Conservation (phyloP, 768 basidiomycete species). For the Crassisporium funariophilum region DNA sequence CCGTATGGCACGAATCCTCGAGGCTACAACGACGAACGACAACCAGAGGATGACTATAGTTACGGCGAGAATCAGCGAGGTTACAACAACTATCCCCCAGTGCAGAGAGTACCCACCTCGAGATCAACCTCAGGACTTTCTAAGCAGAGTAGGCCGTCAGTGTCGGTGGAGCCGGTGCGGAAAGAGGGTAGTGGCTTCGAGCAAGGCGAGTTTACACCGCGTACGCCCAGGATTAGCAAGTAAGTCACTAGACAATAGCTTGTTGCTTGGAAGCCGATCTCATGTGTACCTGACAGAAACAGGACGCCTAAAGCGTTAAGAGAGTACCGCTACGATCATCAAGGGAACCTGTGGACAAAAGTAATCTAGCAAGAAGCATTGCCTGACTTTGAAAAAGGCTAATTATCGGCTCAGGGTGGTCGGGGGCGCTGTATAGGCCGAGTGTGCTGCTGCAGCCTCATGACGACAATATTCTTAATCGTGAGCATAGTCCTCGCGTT, state of each 20-base stretch:
- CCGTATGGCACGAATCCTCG: constrained; percentile 26
- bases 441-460: constrained; percentile 75
- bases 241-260: constrained; percentile 11
- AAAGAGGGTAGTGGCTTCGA: constrained; percentile 43
- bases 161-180: constrained; percentile 18
- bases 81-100: constrained; percentile 28
- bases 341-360: constrained; percentile 71
- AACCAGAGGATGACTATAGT: constrained; percentile 16
- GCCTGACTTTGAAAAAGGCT: no score
- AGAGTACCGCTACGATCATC: constrained; percentile 56
- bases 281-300: constrained; percentile 6
- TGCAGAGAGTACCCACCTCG: constrained; percentile 20
- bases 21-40: constrained; percentile 42
- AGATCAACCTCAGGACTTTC: constrained; percentile 16
- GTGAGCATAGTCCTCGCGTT: constrained; percentile 67
- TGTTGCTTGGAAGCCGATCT: background rate
- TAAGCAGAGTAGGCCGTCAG: constrained; percentile 16
- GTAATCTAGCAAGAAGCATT: constrained; percentile 34
- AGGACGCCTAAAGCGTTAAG: constrained; percentile 46
- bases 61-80: constrained; percentile 17
- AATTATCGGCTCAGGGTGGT: constrained; percentile 48
- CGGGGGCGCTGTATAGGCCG: constrained; percentile 62
- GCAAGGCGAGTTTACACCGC: constrained; percentile 42
- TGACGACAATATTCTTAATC: constrained; percentile 65
- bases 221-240: constrained; percentile 28